phyloP scores from a whole-genome alignment of 2,329 filamentous ascomycete genomes.

The Venturia carpophila region DNA sequence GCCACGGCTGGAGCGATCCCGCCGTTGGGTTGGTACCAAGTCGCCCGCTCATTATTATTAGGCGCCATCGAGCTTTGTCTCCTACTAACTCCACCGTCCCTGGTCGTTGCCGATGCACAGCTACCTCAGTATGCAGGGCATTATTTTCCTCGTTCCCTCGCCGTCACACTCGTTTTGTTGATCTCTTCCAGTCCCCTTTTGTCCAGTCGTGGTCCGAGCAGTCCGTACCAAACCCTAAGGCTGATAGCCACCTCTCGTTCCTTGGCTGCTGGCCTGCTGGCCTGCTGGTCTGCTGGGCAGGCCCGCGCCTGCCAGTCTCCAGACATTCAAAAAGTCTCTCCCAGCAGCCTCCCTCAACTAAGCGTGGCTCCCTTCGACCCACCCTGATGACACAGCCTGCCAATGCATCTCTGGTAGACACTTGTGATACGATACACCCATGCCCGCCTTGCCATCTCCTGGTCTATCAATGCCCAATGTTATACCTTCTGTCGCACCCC shows the following conservation, averaged over 20 bases:
- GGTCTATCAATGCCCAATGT: slow-evolving; percentile 2
- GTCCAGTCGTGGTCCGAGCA: slow-evolving; percentile 8
- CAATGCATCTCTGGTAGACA: slow-evolving; percentile 1
- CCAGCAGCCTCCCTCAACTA: not conserved
- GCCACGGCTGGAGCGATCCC: not conserved
- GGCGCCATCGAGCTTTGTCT: slow-evolving; percentile 6
- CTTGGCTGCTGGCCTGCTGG: not conserved
- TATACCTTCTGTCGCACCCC: not conserved
- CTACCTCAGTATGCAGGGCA: slow-evolving; percentile 7
- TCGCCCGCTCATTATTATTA: slow-evolving; percentile 4
- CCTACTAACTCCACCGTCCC: not conserved
- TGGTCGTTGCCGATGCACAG: slow-evolving; percentile 7
- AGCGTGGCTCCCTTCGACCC: not conserved
- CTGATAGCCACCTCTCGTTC: slow-evolving; percentile 4
- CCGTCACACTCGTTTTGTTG: slow-evolving; percentile 8
- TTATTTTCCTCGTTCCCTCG: slow-evolving; percentile 12
- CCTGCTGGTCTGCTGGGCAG: not conserved
- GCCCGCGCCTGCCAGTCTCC: not conserved
- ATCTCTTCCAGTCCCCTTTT: slow-evolving; percentile 5
- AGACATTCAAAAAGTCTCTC: not conserved
- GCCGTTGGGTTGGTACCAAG: not conserved
- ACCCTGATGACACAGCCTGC: slow-evolving; percentile 4
- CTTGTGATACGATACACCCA: not conserved
- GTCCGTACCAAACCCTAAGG: slow-evolving; percentile 11
- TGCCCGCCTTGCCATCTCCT: not conserved